These are phyloP conservation scores for Ustilago tritici DNA, from an alignment of 1,284 basidiomycete species.

Conservation along the genomic window DNA sequence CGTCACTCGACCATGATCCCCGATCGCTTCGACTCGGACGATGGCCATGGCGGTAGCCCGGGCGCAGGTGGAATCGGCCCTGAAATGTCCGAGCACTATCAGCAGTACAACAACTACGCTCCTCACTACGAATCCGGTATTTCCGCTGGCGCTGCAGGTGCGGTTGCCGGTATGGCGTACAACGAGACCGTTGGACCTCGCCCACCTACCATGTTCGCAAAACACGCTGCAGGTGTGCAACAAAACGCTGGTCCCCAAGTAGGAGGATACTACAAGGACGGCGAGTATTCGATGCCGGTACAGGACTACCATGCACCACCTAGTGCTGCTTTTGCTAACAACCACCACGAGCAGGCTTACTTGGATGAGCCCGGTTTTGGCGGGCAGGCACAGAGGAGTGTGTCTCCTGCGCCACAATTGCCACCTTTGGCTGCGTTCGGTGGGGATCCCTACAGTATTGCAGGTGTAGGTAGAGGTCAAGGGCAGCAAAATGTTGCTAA, in stretches of 20 bases:
- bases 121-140: conserved; percentile 45
- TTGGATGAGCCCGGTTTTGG: conserved; percentile 43
- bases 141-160: conserved; percentile 48
- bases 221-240: conserved; percentile 59
- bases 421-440: conserved; percentile 61
- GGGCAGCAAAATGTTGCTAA: conserved; percentile 56
- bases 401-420: conserved; percentile 53
- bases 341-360: conserved; percentile 30
- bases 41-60: conserved; percentile 41
- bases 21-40: conserved; percentile 63
- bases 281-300: conserved; percentile 31
- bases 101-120: conserved; percentile 49
- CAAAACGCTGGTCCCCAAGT: conserved; percentile 46
- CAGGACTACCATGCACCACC: conserved; percentile 43
- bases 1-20: conserved; percentile 68
- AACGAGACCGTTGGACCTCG: conserved; percentile 64
- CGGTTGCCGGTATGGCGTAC: conserved; percentile 56
- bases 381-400: conserved; percentile 22
- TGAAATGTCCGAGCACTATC: conserved; percentile 57
- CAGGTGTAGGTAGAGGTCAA: conserved; percentile 49
- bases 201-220: conserved; percentile 69
- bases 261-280: conserved; percentile 55
- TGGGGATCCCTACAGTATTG: conserved; percentile 57
- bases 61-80: conserved; percentile 28
- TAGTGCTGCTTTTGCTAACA: conserved; percentile 36